These are phyloP conservation scores for Globisporangium barbulae DNA, from an alignment of 352 stramenopile genomes.

Conservation along the genomic window DNA sequence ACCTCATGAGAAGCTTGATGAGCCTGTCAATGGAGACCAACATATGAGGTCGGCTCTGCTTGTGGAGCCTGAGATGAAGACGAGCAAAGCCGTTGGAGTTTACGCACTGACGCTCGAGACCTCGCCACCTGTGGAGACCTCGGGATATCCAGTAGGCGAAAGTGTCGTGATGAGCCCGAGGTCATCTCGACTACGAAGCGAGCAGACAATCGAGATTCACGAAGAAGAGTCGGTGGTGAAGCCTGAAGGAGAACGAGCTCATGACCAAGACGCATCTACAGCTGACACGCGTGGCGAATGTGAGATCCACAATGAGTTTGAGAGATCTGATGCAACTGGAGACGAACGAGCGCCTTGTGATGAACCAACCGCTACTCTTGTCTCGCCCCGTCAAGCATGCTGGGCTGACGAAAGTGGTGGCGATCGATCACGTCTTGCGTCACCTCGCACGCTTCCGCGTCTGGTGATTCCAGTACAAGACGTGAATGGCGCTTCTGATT, in stretches of 20 bases:
- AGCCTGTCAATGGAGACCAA: neutral
- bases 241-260: neutral
- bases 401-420: slow-evolving; percentile 1
- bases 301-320: neutral
- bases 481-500: neutral
- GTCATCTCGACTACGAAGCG: neutral
- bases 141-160: neutral
- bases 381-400: slow-evolving; percentile 14
- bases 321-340: neutral
- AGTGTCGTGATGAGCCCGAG: neutral
- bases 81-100: neutral
- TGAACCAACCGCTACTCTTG: neutral
- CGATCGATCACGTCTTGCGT: neutral
- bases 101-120: neutral
- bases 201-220: slow-evolving; percentile 11
- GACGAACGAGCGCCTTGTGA: neutral
- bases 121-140: neutral
- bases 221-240: neutral
- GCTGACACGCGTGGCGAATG: neutral
- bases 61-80: neutral
- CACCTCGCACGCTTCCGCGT: neutral
- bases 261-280: neutral
- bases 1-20: neutral
- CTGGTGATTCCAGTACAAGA: neutral
- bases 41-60: neutral